phyloP scores from a whole-genome alignment of 768 basidiomycete species.

The Suillus luteus region DNA sequence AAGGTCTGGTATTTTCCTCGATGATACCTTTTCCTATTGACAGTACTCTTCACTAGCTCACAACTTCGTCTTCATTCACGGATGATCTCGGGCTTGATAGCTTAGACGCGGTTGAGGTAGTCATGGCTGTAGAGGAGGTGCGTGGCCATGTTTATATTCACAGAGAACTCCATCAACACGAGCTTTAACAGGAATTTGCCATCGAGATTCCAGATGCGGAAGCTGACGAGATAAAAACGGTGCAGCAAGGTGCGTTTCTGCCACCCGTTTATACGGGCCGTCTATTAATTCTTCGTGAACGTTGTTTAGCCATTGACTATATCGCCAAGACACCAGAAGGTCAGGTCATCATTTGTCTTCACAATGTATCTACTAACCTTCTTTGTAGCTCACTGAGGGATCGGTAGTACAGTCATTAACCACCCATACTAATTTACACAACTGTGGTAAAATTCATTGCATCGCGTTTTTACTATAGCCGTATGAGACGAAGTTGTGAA shows the following conservation, averaged over 20 bases:
- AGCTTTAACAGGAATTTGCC: slow-evolving; percentile 73
- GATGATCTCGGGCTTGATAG: slow-evolving; percentile 74
- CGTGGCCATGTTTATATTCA: slow-evolving; percentile 11
- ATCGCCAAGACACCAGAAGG: slow-evolving; percentile 92
- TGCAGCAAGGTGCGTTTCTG: slow-evolving; percentile 76
- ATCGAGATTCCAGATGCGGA: slow-evolving; percentile 99
- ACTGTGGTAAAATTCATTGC: background rate
- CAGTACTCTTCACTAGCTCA: slow-evolving; percentile 53
- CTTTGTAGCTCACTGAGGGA: slow-evolving; percentile 48
- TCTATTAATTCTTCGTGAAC: slow-evolving; percentile 12
- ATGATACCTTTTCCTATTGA: slow-evolving; percentile 35
- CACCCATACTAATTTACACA: background rate
- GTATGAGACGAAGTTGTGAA: background rate
- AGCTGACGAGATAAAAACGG: slow-evolving; percentile 91
- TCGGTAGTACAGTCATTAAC: slow-evolving; percentile 7
- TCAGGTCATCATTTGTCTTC: slow-evolving; percentile 33
- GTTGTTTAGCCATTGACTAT: slow-evolving; percentile 82
- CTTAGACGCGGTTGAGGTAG: slow-evolving; percentile 95
- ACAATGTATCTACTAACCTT: slow-evolving; percentile 18
- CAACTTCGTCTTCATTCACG: slow-evolving; percentile 52
- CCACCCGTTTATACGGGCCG: background rate
- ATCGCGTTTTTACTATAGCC: background rate
- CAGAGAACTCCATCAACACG: slow-evolving; percentile 11
- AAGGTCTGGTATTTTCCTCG: slow-evolving; percentile 25
- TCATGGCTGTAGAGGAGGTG: slow-evolving; percentile 98